A percentile compares a stretch with the other conserved stretches of the same genome.
Conservation (phyloP, 768 basidiomycete species). For the Hericium erinaceus region DNA sequence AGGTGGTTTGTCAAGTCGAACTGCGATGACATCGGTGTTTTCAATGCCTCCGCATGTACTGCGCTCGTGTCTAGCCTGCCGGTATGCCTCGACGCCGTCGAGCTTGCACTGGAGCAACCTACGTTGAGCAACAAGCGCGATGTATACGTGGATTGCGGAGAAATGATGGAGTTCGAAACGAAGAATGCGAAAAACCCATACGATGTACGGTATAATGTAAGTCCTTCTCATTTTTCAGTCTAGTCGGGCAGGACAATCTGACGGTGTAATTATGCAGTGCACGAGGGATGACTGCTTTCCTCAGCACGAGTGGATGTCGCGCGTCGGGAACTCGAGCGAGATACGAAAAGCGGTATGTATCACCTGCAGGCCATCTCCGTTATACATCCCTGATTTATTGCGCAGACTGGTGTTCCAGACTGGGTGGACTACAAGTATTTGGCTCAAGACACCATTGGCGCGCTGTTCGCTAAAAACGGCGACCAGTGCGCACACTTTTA, state of each 20-base stretch:
- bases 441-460: neutral
- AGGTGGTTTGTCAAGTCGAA: no score
- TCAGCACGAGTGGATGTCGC: neutral
- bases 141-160: neutral
- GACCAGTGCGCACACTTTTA: neutral
- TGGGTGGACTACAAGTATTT: neutral
- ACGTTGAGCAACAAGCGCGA: neutral
- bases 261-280: neutral
- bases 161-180: neutral
- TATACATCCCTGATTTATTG: neutral
- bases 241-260: neutral
- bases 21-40: neutral
- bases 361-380: no score
- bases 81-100: neutral
- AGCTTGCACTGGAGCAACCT: neutral
- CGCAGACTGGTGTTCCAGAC: neutral
- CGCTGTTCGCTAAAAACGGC: neutral
- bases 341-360: neutral
- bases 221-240: neutral
- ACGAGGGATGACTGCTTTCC: neutral
- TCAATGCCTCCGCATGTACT: neutral
- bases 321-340: neutral
- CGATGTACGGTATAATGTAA: neutral
- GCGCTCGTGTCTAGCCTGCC: neutral
- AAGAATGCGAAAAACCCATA: neutral